These are phyloP conservation scores for Umbelopsis ramanniana DNA, from an alignment of 192 early-diverging fungal genomes.

Conservation along the genomic window DNA sequence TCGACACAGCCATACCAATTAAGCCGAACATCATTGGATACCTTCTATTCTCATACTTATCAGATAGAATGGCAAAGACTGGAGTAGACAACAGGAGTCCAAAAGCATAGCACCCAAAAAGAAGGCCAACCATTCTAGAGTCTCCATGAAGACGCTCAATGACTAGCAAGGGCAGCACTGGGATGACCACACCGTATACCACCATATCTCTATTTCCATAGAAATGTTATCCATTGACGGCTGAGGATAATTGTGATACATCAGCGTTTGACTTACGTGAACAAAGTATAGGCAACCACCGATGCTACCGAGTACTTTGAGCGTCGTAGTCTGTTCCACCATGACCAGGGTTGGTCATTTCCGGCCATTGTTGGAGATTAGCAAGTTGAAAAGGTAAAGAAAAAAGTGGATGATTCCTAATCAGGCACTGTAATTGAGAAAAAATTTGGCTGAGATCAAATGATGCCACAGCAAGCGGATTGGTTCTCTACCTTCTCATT, in stretches of 20 bases:
- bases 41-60: slow-evolving; percentile 71
- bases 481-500: too few relatives aligned
- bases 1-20: slow-evolving; percentile 63
- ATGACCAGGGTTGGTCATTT: background rate
- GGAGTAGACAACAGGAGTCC: slow-evolving; percentile 68
- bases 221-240: slow-evolving; percentile 23
- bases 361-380: background rate
- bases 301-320: slow-evolving; percentile 39
- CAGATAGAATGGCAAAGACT: slow-evolving; percentile 72
- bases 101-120: slow-evolving; percentile 73
- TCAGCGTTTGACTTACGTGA: slow-evolving; percentile 49
- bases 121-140: slow-evolving; percentile 62
- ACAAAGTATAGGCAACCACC: slow-evolving; percentile 64
- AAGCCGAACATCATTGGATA: slow-evolving; percentile 79
- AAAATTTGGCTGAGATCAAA: too few relatives aligned
- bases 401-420: background rate
- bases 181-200: slow-evolving; percentile 76
- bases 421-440: background rate
- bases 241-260: background rate
- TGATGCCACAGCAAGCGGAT: too few relatives aligned
- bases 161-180: slow-evolving; percentile 70
- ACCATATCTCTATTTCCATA: slow-evolving; percentile 50
- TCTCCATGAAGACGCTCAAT: slow-evolving; percentile 59
- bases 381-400: background rate
- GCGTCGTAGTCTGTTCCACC: slow-evolving; percentile 3